Conservation (phyloP, 176 grass and related monocot species). For the Melocanna baccifera region DNA sequence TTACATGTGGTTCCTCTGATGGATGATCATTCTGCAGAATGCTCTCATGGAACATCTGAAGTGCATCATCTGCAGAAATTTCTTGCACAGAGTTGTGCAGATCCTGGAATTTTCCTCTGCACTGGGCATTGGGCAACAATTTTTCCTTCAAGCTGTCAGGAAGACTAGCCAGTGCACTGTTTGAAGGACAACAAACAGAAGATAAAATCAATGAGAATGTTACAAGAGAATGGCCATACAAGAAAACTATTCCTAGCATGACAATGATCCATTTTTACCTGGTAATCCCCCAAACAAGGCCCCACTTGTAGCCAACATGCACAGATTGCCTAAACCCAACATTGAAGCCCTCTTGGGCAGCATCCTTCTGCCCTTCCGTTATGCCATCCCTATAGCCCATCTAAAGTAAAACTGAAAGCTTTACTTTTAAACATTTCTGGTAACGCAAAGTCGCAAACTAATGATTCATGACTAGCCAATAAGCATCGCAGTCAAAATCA, state of each 20-base stretch:
- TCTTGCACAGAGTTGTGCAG: conserved; percentile 41
- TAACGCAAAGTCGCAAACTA: background rate
- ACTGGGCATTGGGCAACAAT: conserved; percentile 39
- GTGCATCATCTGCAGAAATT: conserved; percentile 51
- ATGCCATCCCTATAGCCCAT: conserved; percentile 94
- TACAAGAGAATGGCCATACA: background rate
- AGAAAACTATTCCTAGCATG: background rate
- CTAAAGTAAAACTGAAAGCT: conserved; percentile 36
- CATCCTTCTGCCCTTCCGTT: conserved; percentile 64
- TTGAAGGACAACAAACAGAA: background rate
- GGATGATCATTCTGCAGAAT: conserved; percentile 27
- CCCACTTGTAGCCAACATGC: conserved; percentile 69
- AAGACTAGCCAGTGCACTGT: conserved; percentile 55
- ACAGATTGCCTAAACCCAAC: conserved; percentile 76
- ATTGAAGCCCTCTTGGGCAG: conserved; percentile 87
- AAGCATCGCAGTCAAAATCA: background rate
- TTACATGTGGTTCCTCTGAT: conserved; percentile 8
- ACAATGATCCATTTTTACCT: conserved; percentile 36
- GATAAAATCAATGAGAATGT: background rate
- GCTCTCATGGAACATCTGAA: conserved; percentile 48
- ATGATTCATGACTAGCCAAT: background rate
- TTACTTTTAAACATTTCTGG: background rate
- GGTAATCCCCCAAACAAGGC: conserved; percentile 64
- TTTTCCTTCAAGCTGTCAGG: conserved; percentile 51
- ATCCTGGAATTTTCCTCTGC: conserved; percentile 37